phyloP scores from a whole-genome alignment of 805 yeast genomes.

The Saccharomyces eubayanus region DNA sequence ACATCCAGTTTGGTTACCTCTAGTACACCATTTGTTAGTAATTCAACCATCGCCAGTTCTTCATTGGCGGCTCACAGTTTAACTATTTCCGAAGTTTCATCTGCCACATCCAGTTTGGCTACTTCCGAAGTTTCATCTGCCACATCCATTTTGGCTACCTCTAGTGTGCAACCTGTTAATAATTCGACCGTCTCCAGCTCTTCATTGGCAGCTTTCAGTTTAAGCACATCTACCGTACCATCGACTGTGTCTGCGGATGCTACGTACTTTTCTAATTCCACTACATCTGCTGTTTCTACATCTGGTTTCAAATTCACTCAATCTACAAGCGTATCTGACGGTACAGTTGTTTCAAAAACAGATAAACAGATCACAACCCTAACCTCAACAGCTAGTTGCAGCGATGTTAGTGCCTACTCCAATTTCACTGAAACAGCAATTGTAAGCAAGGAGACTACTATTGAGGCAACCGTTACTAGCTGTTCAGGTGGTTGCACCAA shows the following conservation, averaged over 20 bases:
- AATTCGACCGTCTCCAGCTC: neutral
- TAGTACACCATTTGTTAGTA: no score
- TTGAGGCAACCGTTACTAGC: conserved; percentile 7
- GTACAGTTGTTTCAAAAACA: neutral
- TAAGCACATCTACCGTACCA: neutral
- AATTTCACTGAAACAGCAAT: neutral
- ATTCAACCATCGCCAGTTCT: no score
- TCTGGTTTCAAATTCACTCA: neutral
- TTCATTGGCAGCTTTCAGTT: neutral
- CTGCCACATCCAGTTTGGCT: neutral
- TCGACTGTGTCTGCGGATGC: neutral
- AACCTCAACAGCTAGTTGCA: neutral
- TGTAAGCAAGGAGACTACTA: neutral
- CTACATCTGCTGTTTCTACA: neutral
- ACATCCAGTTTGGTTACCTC: neutral
- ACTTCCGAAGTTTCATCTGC: neutral
- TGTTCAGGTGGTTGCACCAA: neutral
- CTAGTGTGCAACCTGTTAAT: neutral
- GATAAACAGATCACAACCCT: neutral
- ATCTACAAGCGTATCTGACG: neutral
- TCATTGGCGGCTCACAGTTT: no score
- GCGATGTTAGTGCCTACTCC: neutral
- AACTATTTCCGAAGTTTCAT: neutral
- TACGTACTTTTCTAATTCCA: neutral
- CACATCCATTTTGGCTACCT: neutral